Evolutionary conservation across 2,329 filamentous ascomycete genomes (phyloP), one percentile per base, ranked within the genome.

Genomic region (Xylariaceae sp.): DNA sequence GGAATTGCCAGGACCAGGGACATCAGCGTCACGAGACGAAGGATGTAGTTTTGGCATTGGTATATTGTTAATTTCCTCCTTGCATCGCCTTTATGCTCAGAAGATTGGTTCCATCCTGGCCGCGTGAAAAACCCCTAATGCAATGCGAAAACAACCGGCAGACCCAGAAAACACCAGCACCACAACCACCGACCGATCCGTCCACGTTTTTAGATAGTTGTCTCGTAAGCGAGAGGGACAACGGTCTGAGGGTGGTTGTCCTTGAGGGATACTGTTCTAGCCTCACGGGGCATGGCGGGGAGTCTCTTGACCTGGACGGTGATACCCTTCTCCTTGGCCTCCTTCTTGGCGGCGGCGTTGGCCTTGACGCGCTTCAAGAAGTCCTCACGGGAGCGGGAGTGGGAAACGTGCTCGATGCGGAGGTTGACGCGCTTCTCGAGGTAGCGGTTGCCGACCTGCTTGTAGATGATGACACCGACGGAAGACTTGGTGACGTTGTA

Each of bases 381-480:
- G 54, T 66, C 64, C 30, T 66, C 64, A 58, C 94, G 87, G 74
- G 93, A 97, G 78, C 94, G 89, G 72, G 93, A 97, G 77, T 90
- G 89, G 75, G 82, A 81, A 81, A 99, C 86, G 88, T 99, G 94
- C 88, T 99, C 94, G 80, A 97, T 81, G 77, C 94, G 91, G 82
- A 99, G 85, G 88, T 96, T 97, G 84, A 99, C 88, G 79, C 94
- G 93, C 92, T 99, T 99, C 90, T 99, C 94, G 78, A 99, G 85
- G 88, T 97, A 99, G 76, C 93, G 90, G 88, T 97, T 94, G 82
- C 92, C 92, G 78, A 99, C 94, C 80, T 95, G 91, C 88, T 96
- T 97, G 89, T 96, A 93, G 82, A 99, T 90, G 82, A 99, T 97
- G 80, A 99, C 89, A 75, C 94, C 94, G 77, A 99, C 92, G 69